Evolutionary conservation across 257 asterid species (phyloP), one percentile per base, ranked within the genome.

Genomic region (Solanum pinnatisectum): DNA sequence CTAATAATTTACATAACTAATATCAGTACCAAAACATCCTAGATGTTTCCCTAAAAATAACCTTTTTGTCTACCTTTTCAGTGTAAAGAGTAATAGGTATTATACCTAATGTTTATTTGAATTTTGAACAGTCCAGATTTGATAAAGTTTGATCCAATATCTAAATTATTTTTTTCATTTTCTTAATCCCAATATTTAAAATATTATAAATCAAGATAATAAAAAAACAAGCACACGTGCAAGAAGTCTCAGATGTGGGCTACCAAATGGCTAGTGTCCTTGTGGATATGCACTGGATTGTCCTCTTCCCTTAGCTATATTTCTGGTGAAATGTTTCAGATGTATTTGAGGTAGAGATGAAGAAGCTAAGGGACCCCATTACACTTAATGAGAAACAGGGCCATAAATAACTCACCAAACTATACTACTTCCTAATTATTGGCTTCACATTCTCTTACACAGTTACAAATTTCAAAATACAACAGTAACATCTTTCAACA

Each of bases 381-480:
- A 82, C 71, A 49, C 71, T 82, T 82, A 82, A 82, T 82, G 40
- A 10, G 85, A 44, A 79, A 46, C 30, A 49, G 86, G 6, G 70
- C 70, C 71, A 82, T 82, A 82, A 49, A 82, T 49, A 82, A 82
- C 20, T 82, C 86, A 82, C 70, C 86, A 82, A 82, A 82, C 86
- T 49, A 15, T 8, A 18, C 20, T 20, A 82, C 86, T 30, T 82
- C 71, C 16, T 18, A 82, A 49, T 82, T 3, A 49, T 49, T 82
- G 71, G 71, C 32, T 27, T 81, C 85, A 81, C 68, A 81, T 44
- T 81, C 40, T 42, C 60, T 25, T 40, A 9, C 85, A 81, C 85
- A 46, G 18, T 32, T 20, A 30, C 4, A 1, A 82, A 49, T 82
- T 82, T 82, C 70, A 82, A 81, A 37, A 74, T 77, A 12, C 4